Percentiles rank a stretch among this genome's conserved stretches.
Evolutionary conservation across 257 asterid genomes (phyloP).

Genomic region (Nicotiana sylvestris): DNA sequence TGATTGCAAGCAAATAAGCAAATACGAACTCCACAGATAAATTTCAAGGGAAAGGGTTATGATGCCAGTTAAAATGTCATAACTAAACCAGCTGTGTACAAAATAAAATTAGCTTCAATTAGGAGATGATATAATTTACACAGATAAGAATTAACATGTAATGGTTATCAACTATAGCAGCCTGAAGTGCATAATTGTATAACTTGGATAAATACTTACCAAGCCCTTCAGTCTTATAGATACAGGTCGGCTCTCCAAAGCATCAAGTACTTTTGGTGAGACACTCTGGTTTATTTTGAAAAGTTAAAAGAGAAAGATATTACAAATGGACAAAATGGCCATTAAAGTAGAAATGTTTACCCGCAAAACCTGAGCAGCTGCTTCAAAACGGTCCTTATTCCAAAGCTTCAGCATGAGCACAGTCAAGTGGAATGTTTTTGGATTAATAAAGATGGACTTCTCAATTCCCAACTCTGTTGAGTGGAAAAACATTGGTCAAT

Average conservation of each 20-base stretch:
- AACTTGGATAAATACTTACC: slow-evolving; percentile 46
- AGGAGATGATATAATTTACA: neutral
- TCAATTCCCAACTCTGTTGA: slow-evolving; percentile 67
- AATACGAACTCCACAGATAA: too few species aligned
- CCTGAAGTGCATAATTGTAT: neutral
- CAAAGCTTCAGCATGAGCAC: slow-evolving; percentile 91
- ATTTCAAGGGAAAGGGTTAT: too few species aligned
- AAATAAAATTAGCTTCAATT: neutral
- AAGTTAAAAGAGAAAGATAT: slow-evolving; percentile 5
- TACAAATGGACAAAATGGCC: neutral
- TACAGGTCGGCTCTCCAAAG: slow-evolving; percentile 65
- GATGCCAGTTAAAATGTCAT: too few species aligned
- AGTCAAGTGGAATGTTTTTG: slow-evolving; percentile 85
- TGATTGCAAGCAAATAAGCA: too few species aligned
- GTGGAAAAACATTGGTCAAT: slow-evolving; percentile 12
- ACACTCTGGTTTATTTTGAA: slow-evolving; percentile 37
- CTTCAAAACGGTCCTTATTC: slow-evolving; percentile 68
- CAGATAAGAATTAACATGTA: neutral
- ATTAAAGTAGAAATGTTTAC: slow-evolving; percentile 27
- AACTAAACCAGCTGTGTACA: too few species aligned
- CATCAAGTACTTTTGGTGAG: slow-evolving; percentile 61
- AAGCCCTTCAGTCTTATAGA: slow-evolving; percentile 70
- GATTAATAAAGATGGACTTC: slow-evolving; percentile 71
- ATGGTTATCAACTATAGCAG: neutral
- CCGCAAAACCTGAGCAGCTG: slow-evolving; percentile 79